Evolutionary conservation across 441 rosid genomes (phyloP), one percentile per base, ranked within the genome.

Genomic region (Gossypium davidsonii): DNA sequence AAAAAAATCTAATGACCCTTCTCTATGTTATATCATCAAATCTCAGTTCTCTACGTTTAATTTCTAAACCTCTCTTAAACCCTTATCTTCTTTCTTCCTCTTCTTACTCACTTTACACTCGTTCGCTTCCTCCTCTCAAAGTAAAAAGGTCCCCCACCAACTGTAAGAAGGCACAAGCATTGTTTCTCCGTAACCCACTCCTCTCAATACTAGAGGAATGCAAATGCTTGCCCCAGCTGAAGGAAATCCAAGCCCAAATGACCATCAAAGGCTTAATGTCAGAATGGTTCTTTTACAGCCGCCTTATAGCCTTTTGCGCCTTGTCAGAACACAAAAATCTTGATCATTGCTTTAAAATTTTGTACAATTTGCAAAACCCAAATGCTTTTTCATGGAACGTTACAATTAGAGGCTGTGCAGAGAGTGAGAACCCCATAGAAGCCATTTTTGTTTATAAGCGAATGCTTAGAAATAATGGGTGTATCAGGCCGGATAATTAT

Each of bases 191-290:
- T 15, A 85, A 79, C 59, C 92, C 92, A 65, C 75, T 90, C 65
- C 88, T 89, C 42, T 84, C 85, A 6, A 31, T 87, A 0, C 86
- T 90, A 49, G 88, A 89, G 69, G 81, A 83, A 31, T 89, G 87
- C 89, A 76, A 79, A 25, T 84, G 86, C 46, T 64, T 89, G 44
- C 18, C 77, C 67, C 94, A 94, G n/a, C 37, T 89, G 80, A 90
- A 84, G 82, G 92, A 91, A 80, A 84, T 91, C 62, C 97, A 94
- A 74, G 74, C 97, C 76, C 95, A 83, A 78, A 82, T 89, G 87
- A 76, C 76, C 34, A 17, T 81, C 72, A 83, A 83, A 4, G 91
- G 89, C 53, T 78, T 85, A 21, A 81, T 87, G 34, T 75, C 74
- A 0, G 89, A 90, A 61, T 77, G 83, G 55, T 79, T 87, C 12